Percentiles rank a stretch among this genome's conserved stretches.
These are phyloP conservation scores for Choiromyces venosus DNA, from an alignment of 495 filamentous ascomycete species.

Conservation along the genomic window DNA sequence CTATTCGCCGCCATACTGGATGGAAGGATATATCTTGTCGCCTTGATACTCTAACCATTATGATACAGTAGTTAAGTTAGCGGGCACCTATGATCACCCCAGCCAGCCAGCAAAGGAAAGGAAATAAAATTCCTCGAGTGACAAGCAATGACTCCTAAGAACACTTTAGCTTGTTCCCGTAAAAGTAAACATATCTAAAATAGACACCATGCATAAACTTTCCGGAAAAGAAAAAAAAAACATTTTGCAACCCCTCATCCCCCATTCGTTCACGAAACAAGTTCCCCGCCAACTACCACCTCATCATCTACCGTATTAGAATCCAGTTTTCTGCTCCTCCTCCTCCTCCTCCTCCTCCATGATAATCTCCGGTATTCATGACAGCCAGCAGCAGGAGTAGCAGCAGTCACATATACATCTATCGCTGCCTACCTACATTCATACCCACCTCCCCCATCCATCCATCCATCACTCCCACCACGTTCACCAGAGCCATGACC, in stretches of 20 bases:
- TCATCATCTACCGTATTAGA: not conserved
- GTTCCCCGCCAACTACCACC: not conserved
- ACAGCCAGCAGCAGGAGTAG: too few relatives aligned
- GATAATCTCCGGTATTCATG: too few relatives aligned
- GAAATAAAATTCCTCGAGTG: not conserved
- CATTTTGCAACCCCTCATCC: not conserved
- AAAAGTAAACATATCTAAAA: not conserved
- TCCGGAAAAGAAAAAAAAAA: not conserved
- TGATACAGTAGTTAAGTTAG: not conserved
- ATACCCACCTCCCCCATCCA: not conserved
- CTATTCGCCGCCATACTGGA: not conserved
- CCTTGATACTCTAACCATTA: not conserved
- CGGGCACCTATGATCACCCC: not conserved
- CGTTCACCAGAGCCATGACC: too few relatives aligned
- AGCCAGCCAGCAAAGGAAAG: not conserved
- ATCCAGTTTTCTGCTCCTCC: too few relatives aligned
- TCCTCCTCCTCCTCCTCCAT: too few relatives aligned
- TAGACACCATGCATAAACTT: not conserved
- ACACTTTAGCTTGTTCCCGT: not conserved
- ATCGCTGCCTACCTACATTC: not conserved
- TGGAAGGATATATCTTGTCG: not conserved
- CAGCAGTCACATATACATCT: too few relatives aligned
- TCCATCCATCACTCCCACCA: not conserved
- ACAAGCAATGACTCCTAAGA: not conserved
- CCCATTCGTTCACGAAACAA: not conserved